phyloP scores from a whole-genome alignment of 2,329 filamentous ascomycete species.

The Aspergillus costaricaensis region DNA sequence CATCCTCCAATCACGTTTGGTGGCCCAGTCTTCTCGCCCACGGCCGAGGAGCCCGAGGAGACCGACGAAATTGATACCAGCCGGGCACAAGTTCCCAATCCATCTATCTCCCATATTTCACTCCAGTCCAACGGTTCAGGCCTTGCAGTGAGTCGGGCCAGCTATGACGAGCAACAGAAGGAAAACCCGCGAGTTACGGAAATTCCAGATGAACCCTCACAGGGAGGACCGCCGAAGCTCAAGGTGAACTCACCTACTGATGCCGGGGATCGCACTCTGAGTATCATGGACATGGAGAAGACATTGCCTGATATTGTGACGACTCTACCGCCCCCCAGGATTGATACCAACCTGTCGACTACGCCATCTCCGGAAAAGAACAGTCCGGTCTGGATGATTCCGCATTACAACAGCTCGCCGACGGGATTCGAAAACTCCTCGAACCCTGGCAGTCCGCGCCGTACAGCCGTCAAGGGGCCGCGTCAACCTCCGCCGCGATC shows the following conservation, averaged over 20 bases:
- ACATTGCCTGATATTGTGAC: slow-evolving; percentile 29
- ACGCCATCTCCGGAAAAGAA: slow-evolving; percentile 35
- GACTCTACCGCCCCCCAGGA: slow-evolving; percentile 23
- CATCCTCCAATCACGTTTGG: slow-evolving; percentile 39
- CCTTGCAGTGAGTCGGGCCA: slow-evolving; percentile 20
- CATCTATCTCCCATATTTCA: slow-evolving; percentile 18
- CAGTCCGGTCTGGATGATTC: slow-evolving; percentile 28
- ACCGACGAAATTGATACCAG: slow-evolving; percentile 30
- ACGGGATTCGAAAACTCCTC: slow-evolving; percentile 27
- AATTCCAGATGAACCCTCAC: slow-evolving; percentile 7
- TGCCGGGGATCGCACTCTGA: slow-evolving; percentile 15
- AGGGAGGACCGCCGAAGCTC: slow-evolving; percentile 30
- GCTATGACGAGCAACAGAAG: slow-evolving; percentile 12
- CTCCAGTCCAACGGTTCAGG: slow-evolving; percentile 20
- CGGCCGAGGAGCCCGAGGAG: slow-evolving; percentile 40
- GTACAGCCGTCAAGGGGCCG: slow-evolving; percentile 36
- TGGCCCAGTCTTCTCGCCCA: slow-evolving; percentile 36
- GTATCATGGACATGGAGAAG: slow-evolving; percentile 22
- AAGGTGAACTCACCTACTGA: slow-evolving; percentile 22
- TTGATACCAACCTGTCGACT: slow-evolving; percentile 23
- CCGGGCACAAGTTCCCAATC: slow-evolving; percentile 25
- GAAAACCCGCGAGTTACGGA: slow-evolving; percentile 15
- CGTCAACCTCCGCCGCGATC: slow-evolving; percentile 31
- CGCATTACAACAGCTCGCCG: slow-evolving; percentile 26
- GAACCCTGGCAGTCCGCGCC: slow-evolving; percentile 32